Base-by-base conservation (phyloP, 2,329 filamentous ascomycete genomes). In the Sclerotinia subarctica region DNA sequence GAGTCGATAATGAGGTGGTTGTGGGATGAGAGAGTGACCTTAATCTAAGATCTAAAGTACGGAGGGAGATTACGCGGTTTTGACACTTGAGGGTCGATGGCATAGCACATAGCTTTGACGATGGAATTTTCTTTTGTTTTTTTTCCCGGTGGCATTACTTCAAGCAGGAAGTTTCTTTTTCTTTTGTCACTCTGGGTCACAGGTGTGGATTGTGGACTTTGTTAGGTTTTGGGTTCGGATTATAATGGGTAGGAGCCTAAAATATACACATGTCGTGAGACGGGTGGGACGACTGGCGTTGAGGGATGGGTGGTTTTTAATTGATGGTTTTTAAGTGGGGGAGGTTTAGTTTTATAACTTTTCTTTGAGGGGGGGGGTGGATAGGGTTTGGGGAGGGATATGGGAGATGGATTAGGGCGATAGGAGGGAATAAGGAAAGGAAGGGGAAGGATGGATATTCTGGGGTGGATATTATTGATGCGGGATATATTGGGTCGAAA, bases 221-320 rank as follows among this genome's bases (percentile, higher is more conserved):
- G 53, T 29, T 42, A 42, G 13, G 53, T 35, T 56, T 56, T 38
- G 29, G 53, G 53, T 38, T 35, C 58, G 58, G 58, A 49, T 35
- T 24, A 46, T 29, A 59, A 46, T 32, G 44, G 58, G 44, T 19
- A 17, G 58, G 58, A 24, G 46, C 58, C 32, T 24, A 62, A 62
- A 49, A 62, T 62, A 62, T 62, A 62, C 44, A 62, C 7, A 21
- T 62, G 58, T 51, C 58, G 58, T 62, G 29, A 62, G 44, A 62
- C 44, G 21, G 52, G 58, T 5, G 26, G 58, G 44, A 60, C 58
- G 58, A 60, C 58, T 49, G 58, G 58, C 42, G 58, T 60, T 49
- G 26, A 19, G 19, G 24, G 26, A 7, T 35, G 17, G 57, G 10
- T 59, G 26, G 24, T 35, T 59, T 19, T 32, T 32, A 19, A 15